Evolutionary conservation across 805 yeast species (phyloP).

Genomic region (Wickerhamomyces chambardii): DNA sequence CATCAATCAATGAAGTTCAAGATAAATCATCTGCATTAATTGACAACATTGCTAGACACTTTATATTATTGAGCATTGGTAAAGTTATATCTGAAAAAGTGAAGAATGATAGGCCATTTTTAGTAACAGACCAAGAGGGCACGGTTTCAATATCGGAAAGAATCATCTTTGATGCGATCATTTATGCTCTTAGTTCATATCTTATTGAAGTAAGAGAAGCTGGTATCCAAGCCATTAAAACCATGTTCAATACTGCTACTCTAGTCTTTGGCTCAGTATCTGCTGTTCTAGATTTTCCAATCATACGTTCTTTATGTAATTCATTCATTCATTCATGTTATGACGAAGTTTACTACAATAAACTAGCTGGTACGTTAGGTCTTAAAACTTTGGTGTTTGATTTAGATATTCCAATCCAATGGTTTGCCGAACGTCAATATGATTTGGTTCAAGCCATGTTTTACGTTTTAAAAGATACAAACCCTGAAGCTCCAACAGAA

Average conservation of each 20-base stretch:
- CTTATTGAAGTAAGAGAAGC: conserved; percentile 58
- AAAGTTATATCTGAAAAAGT: conserved; percentile 62
- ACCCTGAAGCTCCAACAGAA: conserved; percentile 75
- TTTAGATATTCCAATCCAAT: conserved; percentile 53
- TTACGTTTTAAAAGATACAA: conserved; percentile 85
- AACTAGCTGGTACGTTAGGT: conserved; percentile 86
- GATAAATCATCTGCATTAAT: conserved; percentile 60
- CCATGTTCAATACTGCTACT: conserved; percentile 51
- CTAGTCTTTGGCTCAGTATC: conserved; percentile 60
- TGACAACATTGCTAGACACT: conserved; percentile 66
- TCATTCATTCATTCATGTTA: conserved; percentile 87
- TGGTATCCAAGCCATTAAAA: conserved; percentile 59
- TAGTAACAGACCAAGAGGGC: conserved; percentile 76
- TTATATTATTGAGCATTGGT: conserved; percentile 69
- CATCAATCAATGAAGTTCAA: conserved; percentile 62
- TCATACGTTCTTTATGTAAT: conserved; percentile 68
- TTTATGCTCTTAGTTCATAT: conserved; percentile 74
- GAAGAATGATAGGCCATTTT: conserved; percentile 60
- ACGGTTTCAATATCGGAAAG: conserved; percentile 58
- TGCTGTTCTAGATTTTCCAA: conserved; percentile 61
- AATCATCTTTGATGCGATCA: conserved; percentile 64
- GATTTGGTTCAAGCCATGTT: conserved; percentile 82
- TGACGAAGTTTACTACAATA: conserved; percentile 78
- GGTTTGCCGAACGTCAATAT: conserved; percentile 72
- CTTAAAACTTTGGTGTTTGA: conserved; percentile 65